Base-by-base conservation (phyloP, 106 monocot species). In the Dioscorea zingiberensis region DNA sequence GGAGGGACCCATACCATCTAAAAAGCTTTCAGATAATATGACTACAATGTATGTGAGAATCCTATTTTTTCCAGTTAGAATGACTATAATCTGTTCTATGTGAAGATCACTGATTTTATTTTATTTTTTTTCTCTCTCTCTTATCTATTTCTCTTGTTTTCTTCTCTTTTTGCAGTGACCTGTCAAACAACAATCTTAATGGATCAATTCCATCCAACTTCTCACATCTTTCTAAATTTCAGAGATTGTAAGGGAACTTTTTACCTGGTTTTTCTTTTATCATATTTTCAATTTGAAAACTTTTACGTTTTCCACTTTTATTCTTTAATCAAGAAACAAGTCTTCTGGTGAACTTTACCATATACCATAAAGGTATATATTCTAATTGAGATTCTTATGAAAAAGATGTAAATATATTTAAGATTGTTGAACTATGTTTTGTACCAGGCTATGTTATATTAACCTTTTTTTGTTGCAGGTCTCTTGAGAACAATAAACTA, bases 121-220 rank as follows among this genome's bases (percentile, higher is more conserved):
- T n/a, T n/a, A n/a, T 38, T n/a, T 38, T 38, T 38, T 30, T 2
- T 30, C 30, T 30, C 30, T 30, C 7, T 38, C 9, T n/a, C n/a
- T n/a, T n/a, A n/a, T n/a, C n/a, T n/a, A n/a, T 6, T 38, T 32
- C 38, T 68, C 21, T 69, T 26, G 27, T 70, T 3, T 59, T 58
- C 47, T 67, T 29, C 18, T 19, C 62, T 65, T 69, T 44, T 76
- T 26, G 61, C 76, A 90, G 90, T 82, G 75, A 73, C 47, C 63
- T 90, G 23, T 83, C 86, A 70, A 72, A 77, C 25, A 90, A 90
- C 68, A 58, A 15, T 16, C 74, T 90, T 62, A 77, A 66, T 78
- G 90, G 90, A 49, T 65, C 77, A 4, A 86, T 90, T 70, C 86
- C 90, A 70, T 66, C 69, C 48, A 82, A 30, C 69, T 83, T 83